Evolutionary conservation across 306 rosid species (phyloP).

Genomic region (Prunus campanulata): DNA sequence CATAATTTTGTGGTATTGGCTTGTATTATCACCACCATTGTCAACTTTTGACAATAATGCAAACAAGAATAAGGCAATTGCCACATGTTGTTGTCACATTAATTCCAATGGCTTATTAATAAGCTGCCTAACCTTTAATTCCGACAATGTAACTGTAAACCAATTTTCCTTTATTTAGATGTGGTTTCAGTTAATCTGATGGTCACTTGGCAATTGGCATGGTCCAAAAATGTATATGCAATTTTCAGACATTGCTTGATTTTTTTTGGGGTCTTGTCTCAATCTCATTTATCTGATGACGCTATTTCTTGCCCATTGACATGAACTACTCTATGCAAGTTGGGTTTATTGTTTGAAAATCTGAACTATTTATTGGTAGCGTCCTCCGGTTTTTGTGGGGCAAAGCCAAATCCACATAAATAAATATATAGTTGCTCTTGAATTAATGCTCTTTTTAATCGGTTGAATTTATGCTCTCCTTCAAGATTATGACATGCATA

Average conservation of each 20-base stretch:
- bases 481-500: no score
- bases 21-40: neutral
- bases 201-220: neutral
- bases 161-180: neutral
- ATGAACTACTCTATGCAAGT: neutral
- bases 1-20: no score
- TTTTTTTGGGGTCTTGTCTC: neutral
- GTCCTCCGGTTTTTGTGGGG: no score
- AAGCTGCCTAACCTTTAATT: neutral
- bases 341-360: neutral
- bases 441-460: no score
- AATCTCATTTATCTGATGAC: neutral
- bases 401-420: no score
- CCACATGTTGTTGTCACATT: neutral
- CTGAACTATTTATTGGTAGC: neutral
- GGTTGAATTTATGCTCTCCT: no score
- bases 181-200: neutral
- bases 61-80: neutral
- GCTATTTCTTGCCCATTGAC: neutral
- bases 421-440: no score
- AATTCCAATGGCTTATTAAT: neutral
- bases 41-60: neutral
- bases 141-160: neutral
- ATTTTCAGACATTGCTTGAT: neutral
- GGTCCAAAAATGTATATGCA: neutral